Evolutionary conservation across 1,284 basidiomycete species (phyloP).

Genomic region (Pseudozyma tsukubaensis): DNA sequence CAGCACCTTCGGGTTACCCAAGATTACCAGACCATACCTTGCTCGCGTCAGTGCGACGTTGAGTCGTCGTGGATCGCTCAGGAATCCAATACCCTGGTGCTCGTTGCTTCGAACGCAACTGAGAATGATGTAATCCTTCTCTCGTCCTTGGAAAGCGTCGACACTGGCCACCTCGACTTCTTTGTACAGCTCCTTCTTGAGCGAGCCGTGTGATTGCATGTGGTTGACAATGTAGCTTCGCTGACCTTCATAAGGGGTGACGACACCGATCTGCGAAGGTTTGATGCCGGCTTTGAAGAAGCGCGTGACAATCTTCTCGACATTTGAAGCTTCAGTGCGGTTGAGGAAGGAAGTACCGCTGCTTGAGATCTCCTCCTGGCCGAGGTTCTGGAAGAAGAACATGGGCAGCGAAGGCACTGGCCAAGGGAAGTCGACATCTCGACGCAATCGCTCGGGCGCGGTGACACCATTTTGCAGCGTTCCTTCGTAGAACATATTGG

Average conservation of each 20-base stretch:
- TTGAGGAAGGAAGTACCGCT: conserved; percentile 99
- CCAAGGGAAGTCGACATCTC: conserved; percentile 99
- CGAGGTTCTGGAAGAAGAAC: conserved; percentile 99
- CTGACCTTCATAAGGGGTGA: conserved; percentile 99
- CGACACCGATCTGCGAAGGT: conserved; percentile 94
- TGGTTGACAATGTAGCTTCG: conserved; percentile 98
- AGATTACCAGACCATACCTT: conserved; percentile 96
- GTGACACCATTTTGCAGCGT: conserved; percentile 99
- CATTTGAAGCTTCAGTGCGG: conserved; percentile 97
- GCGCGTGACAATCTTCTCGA: conserved; percentile 99
- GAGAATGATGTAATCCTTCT: conserved; percentile 99
- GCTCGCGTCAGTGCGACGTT: conserved; percentile 98
- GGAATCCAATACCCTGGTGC: conserved; percentile 98
- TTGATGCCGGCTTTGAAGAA: conserved; percentile 99
- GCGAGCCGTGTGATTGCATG: conserved; percentile 97
- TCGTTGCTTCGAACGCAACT: conserved; percentile 99
- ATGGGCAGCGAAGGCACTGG: conserved; percentile 96
- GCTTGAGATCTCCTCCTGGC: conserved; percentile 98
- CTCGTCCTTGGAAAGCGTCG: conserved; percentile 98
- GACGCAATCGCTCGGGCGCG: conserved; percentile 93
- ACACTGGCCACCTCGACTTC: conserved; percentile 99
- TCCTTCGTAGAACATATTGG: conserved; percentile 99
- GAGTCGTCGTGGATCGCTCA: conserved; percentile 94
- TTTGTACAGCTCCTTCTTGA: conserved; percentile 99
- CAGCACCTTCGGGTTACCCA: conserved; percentile 97